These are phyloP conservation scores for Paecilomyces sp. DNA, from an alignment of 2,329 filamentous ascomycete species.

Conservation along the genomic window DNA sequence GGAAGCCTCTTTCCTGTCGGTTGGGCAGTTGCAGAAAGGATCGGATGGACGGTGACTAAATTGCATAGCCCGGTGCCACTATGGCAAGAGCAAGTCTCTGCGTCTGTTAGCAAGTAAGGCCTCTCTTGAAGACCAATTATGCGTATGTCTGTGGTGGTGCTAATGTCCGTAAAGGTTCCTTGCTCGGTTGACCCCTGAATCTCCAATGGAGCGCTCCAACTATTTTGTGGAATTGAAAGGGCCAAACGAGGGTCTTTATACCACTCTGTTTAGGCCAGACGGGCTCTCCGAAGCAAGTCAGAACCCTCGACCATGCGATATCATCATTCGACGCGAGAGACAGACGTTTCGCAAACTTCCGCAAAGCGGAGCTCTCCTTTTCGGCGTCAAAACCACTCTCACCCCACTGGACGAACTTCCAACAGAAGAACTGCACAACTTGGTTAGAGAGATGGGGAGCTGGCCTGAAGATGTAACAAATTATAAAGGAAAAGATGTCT, in stretches of 20 bases:
- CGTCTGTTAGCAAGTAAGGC: slow-evolving; percentile 36
- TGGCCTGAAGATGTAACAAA: slow-evolving; percentile 39
- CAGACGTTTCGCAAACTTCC: slow-evolving; percentile 45
- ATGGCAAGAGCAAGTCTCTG: slow-evolving; percentile 43
- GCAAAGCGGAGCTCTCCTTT: slow-evolving; percentile 39
- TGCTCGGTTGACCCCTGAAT: slow-evolving; percentile 34
- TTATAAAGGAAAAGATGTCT: slow-evolving; percentile 40
- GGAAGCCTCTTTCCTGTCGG: slow-evolving; percentile 49
- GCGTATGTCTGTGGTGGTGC: neutral
- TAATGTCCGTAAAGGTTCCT: slow-evolving; percentile 33
- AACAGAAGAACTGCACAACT: slow-evolving; percentile 32
- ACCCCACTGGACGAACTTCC: slow-evolving; percentile 34
- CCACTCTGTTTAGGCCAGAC: slow-evolving; percentile 40
- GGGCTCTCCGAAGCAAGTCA: slow-evolving; percentile 31
- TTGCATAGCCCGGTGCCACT: slow-evolving; percentile 42
- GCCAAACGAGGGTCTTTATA: slow-evolving; percentile 26
- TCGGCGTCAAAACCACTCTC: slow-evolving; percentile 44
- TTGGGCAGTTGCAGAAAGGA: slow-evolving; percentile 43
- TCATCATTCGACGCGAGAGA: slow-evolving; percentile 43
- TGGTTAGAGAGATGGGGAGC: slow-evolving; percentile 37
- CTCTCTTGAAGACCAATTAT: neutral
- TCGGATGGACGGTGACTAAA: slow-evolving; percentile 42
- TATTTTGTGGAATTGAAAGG: slow-evolving; percentile 45
- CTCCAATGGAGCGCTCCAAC: slow-evolving; percentile 43
- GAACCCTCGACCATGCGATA: slow-evolving; percentile 29